phyloP scores from a whole-genome alignment of 306 rosid species.

The Mucuna pruriens region DNA sequence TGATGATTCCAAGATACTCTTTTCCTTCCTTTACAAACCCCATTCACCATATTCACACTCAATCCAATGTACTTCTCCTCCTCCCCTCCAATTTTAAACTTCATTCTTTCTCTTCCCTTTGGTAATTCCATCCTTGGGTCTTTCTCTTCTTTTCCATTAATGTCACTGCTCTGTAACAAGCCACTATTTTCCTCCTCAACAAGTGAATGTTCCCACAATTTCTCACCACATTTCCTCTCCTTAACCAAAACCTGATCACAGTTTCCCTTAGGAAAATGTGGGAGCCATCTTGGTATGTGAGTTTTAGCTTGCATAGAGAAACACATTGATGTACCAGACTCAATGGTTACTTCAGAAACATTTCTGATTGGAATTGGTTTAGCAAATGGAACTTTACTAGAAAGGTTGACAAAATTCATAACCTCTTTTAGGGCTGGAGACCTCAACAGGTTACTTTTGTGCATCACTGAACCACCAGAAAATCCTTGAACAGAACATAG shows the following conservation, averaged over 20 bases:
- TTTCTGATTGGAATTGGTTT: slow-evolving; percentile 50
- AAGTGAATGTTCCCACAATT: slow-evolving; percentile 61
- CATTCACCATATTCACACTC: slow-evolving; percentile 42
- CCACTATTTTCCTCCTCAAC: not conserved
- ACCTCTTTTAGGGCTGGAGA: slow-evolving; percentile 59
- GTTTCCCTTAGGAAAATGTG: slow-evolving; percentile 53
- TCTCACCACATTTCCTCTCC: slow-evolving; percentile 62
- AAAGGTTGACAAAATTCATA: slow-evolving; percentile 43
- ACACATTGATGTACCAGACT: slow-evolving; percentile 19
- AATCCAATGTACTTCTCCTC: slow-evolving; percentile 31
- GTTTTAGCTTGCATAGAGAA: not conserved
- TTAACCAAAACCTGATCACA: slow-evolving; percentile 23
- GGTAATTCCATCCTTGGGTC: slow-evolving; percentile 31
- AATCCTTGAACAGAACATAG: slow-evolving; percentile 54
- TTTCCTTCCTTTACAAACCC: slow-evolving; percentile 54
- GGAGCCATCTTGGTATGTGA: slow-evolving; percentile 79
- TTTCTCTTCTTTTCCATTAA: slow-evolving; percentile 41
- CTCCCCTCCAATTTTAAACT: slow-evolving; percentile 56
- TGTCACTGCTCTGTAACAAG: not conserved
- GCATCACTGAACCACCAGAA: slow-evolving; percentile 51
- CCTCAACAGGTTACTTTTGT: slow-evolving; percentile 40
- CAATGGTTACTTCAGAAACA: not conserved
- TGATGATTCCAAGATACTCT: slow-evolving; percentile 49
- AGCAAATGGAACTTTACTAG: slow-evolving; percentile 56
- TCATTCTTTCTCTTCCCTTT: slow-evolving; percentile 52